Evolutionary conservation across 2,329 filamentous ascomycete genomes (phyloP).

Genomic region (Sarocladium kiliense): DNA sequence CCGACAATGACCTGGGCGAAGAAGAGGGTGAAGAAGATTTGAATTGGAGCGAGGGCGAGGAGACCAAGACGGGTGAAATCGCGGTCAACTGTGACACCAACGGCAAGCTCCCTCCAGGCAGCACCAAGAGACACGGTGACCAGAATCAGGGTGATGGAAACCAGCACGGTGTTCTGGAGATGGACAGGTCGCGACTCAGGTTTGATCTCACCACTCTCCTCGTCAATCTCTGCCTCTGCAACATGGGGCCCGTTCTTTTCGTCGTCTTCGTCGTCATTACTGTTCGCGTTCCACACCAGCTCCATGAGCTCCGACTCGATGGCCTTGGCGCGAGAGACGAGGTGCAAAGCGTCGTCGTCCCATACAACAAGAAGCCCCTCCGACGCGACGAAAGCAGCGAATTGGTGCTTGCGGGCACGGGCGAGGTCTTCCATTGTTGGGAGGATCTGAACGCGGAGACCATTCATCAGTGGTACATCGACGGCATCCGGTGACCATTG

Average conservation of each 20-base stretch:
- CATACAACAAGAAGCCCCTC: conserved; percentile 71
- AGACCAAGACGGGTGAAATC: conserved; percentile 60
- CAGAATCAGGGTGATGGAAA: conserved; percentile 60
- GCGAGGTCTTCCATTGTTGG: conserved; percentile 66
- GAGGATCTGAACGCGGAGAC: conserved; percentile 70
- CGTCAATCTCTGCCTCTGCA: conserved; percentile 56
- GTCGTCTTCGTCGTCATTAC: conserved; percentile 47
- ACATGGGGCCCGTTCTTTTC: conserved; percentile 44
- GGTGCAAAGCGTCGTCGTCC: conserved; percentile 72
- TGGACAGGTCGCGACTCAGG: conserved; percentile 63
- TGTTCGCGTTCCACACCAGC: conserved; percentile 63
- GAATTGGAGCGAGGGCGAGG: conserved; percentile 60
- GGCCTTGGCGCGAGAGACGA: conserved; percentile 62
- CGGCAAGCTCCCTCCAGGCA: conserved; percentile 63
- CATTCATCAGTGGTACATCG: conserved; percentile 71
- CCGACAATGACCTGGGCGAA: conserved; percentile 75
- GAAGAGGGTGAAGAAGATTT: conserved; percentile 78
- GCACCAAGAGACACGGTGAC: conserved; percentile 64
- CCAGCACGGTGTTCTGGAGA: conserved; percentile 64
- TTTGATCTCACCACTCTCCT: conserved; percentile 64
- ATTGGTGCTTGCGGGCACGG: conserved; percentile 71
- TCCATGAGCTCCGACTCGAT: conserved; percentile 77
- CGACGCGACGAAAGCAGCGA: conserved; percentile 70
- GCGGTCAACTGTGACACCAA: conserved; percentile 62
- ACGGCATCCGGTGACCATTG: conserved; percentile 67